Percentiles rank a stretch among this genome's conserved stretches.
Conservation (phyloP, 768 basidiomycete genomes). For the Boletus edulis region DNA sequence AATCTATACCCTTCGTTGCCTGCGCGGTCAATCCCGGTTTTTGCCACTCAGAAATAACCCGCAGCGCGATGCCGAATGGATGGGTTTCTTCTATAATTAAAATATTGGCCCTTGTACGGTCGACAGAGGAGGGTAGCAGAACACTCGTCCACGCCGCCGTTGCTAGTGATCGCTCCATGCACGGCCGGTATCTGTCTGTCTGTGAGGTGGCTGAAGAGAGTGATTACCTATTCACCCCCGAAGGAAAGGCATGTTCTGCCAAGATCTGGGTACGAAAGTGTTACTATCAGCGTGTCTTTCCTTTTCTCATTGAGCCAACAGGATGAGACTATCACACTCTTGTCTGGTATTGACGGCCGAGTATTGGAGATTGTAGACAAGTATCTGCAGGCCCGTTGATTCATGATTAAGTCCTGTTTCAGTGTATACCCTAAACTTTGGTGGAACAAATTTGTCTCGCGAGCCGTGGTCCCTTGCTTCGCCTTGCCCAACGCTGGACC, state of each 20-base stretch:
- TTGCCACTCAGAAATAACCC: constrained; percentile 30
- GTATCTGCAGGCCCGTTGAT: not conserved
- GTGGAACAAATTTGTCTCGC: no score
- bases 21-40: constrained; percentile 33
- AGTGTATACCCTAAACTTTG: no score
- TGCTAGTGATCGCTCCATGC: constrained; percentile 20
- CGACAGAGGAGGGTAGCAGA: constrained; percentile 36
- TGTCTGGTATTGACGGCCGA: constrained; percentile 21
- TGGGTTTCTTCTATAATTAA: constrained; percentile 3
- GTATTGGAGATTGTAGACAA: constrained; percentile 19
- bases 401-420: not conserved
- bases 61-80: not conserved
- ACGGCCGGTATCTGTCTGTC: constrained; percentile 31
- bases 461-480: no score
- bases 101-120: constrained; percentile 19
- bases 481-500: constrained; percentile 22
- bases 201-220: constrained; percentile 28
- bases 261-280: constrained; percentile 32
- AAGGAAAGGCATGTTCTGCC: constrained; percentile 28
- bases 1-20: constrained; percentile 20
- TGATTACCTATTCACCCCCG: constrained; percentile 28
- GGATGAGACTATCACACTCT: constrained; percentile 22
- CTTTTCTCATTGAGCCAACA: constrained; percentile 4
- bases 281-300: not conserved
- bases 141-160: constrained; percentile 34